Evolutionary conservation across 768 basidiomycete species (phyloP), one percentile per base, ranked within the genome.

Genomic region (Naganishia antarctica): DNA sequence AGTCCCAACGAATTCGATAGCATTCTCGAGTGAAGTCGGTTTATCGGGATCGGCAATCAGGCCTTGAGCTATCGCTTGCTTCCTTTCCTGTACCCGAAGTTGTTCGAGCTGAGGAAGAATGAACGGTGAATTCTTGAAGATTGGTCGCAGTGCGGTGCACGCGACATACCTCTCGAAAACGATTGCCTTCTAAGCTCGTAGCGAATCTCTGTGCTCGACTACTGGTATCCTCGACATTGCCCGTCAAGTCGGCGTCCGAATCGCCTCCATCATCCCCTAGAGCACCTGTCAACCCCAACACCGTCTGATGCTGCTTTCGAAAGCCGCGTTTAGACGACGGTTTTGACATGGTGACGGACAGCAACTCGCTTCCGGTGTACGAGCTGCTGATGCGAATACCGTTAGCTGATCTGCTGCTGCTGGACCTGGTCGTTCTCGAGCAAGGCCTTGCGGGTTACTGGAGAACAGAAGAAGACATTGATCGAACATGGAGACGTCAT

Each of bases 1-100:
- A 0, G 91, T 93, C 25, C 93, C 93, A 15, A 89, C 84, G 74
- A 97, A 87, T n/a, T 87, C 87, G 61, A 93, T 91, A 18, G 93
- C 92, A 68, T 94, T 87, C 69, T 89, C 89, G 2, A 96, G 82
- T 15, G 87, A 82, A 73, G 87, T 87, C 1, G 87, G 85, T 11
- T 86, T 86, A 44, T 83, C 73, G 0, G 91, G 92, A 72, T 91
- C 90, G 67, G 90, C 88, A 84, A 96, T 91, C 72, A 88, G 86
- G 6, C 91, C 90, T 37, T 87, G 84, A 0, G 85, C 82, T 60
- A 96, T 91, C 16, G 87, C 74, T 25, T 61, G 70, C 60, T 73
- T 68, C 4, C 79, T 70, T 44, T 79, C 74, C 31, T 70, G 66
- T 13, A 73, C 71, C 29, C 80, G 70, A 6, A 70, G 68, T n/a